These are phyloP conservation scores for Astrocystis sublimbata DNA, from an alignment of 495 filamentous ascomycete genomes.

Conservation along the genomic window DNA sequence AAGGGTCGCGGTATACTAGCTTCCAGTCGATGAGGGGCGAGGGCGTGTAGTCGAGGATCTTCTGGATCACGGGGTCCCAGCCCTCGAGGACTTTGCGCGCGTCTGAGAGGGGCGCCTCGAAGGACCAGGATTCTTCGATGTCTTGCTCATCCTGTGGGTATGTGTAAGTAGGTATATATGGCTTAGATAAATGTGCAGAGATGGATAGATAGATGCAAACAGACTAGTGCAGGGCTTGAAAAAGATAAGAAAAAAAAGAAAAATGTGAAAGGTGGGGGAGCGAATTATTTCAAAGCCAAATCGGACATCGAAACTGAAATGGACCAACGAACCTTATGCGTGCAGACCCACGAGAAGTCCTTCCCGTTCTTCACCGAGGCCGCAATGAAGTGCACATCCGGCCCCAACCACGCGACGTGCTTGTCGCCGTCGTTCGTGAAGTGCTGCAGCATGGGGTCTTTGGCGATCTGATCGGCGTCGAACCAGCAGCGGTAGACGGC, in stretches of 20 bases:
- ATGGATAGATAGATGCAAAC: background rate
- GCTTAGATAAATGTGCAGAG: too few species aligned
- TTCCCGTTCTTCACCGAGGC: constrained; percentile 61
- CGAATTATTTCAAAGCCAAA: too few species aligned
- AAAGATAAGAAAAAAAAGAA: background rate
- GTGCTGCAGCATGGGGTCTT: constrained; percentile 60
- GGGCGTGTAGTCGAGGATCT: constrained; percentile 61
- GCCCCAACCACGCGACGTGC: constrained; percentile 61
- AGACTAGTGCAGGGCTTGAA: background rate
- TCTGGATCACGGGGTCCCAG: constrained; percentile 65
- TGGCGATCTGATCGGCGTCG: constrained; percentile 57
- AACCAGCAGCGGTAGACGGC: constrained; percentile 64
- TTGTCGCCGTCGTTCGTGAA: constrained; percentile 66
- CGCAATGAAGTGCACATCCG: constrained; percentile 65
- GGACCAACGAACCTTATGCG: constrained; percentile 50
- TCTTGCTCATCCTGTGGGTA: constrained; percentile 50
- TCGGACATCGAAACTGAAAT: too few species aligned
- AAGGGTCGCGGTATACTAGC: constrained; percentile 67
- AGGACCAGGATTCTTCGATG: constrained; percentile 66
- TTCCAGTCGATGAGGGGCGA: constrained; percentile 68
- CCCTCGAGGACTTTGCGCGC: constrained; percentile 59
- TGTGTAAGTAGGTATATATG: too few species aligned
- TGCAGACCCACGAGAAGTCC: constrained; percentile 72
- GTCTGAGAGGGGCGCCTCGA: constrained; percentile 60
- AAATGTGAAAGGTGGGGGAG: background rate